These are phyloP conservation scores for Hordeum marinum DNA, from an alignment of 176 grass and related monocot species.

Conservation along the genomic window DNA sequence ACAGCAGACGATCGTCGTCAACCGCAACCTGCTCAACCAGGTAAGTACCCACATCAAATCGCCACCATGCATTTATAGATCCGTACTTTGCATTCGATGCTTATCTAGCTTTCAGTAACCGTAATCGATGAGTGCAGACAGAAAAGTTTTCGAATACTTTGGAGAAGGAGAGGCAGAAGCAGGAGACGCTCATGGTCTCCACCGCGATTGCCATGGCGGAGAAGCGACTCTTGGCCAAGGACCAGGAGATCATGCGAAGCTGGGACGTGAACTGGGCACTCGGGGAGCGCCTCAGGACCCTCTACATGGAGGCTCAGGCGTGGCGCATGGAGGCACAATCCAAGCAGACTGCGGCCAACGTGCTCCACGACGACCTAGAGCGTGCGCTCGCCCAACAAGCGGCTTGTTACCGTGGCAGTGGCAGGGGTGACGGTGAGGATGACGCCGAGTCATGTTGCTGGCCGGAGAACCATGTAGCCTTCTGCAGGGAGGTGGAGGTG, in stretches of 20 bases:
- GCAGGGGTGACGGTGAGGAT: background rate
- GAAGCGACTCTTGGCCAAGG: conserved; percentile 45
- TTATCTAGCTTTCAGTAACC: background rate
- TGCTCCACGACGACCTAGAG: conserved; percentile 49
- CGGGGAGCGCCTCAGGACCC: conserved; percentile 39
- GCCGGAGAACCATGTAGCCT: conserved; percentile 10
- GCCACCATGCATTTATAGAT: background rate
- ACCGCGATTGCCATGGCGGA: conserved; percentile 32
- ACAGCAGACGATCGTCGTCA: conserved; percentile 49
- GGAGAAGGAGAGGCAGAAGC: conserved; percentile 30
- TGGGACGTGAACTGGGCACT: conserved; percentile 46
- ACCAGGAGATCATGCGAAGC: conserved; percentile 50
- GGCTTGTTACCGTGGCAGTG: background rate
- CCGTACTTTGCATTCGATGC: background rate
- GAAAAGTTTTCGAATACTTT: conserved; percentile 40
- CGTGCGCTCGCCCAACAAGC: conserved; percentile 32
- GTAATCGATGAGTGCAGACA: conserved; percentile 28
- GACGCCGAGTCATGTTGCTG: conserved; percentile 72
- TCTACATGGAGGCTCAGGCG: conserved; percentile 51
- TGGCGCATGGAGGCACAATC: conserved; percentile 64
- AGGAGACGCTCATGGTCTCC: conserved; percentile 16
- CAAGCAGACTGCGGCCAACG: conserved; percentile 45
- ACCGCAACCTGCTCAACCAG: conserved; percentile 45
- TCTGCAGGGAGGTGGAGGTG: background rate
- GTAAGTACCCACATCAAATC: conserved; percentile 30